phyloP scores from a whole-genome alignment of 116 monocot species.

The Thalassia testudinum region DNA sequence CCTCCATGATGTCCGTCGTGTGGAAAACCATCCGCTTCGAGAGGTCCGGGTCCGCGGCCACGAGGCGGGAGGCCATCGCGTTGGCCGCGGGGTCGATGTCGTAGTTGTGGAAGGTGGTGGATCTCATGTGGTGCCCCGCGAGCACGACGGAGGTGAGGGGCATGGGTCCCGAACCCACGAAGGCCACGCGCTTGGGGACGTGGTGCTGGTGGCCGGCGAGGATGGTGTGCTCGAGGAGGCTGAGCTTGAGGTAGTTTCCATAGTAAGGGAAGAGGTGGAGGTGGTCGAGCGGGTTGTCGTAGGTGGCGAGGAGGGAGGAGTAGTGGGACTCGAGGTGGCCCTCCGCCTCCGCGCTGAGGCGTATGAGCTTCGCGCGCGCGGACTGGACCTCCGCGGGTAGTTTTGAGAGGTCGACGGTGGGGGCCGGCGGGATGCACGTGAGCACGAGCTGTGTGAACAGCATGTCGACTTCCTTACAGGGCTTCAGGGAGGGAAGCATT shows the following conservation, averaged over 20 bases:
- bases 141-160: conserved; percentile 37
- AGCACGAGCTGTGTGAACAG: conserved; percentile 39
- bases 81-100: conserved; percentile 30
- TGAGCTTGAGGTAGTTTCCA: conserved; percentile 31
- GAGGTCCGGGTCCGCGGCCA: conserved; percentile 13
- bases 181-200: conserved; percentile 16
- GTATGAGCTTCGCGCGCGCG: conserved; percentile 20
- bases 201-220: conserved; percentile 14
- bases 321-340: conserved; percentile 35
- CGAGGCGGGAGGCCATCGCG: conserved; percentile 14
- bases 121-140: conserved; percentile 24
- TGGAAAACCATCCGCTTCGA: conserved; percentile 18
- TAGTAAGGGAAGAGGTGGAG: conserved; percentile 33
- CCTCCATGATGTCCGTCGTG: conserved; percentile 24
- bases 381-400: conserved; percentile 6
- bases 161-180: conserved; percentile 44
- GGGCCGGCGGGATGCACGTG: conserved; percentile 32
- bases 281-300: conserved; percentile 21
- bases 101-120: conserved; percentile 29
- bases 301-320: conserved; percentile 13
- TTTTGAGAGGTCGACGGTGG: conserved; percentile 17
- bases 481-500: conserved; percentile 24
- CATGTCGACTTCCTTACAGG: conserved; percentile 16
- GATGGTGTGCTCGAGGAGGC: conserved; percentile 24
- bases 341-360: conserved; percentile 26